Conservation (phyloP, 345 rosid genomes). For the Ceriops decandra region DNA sequence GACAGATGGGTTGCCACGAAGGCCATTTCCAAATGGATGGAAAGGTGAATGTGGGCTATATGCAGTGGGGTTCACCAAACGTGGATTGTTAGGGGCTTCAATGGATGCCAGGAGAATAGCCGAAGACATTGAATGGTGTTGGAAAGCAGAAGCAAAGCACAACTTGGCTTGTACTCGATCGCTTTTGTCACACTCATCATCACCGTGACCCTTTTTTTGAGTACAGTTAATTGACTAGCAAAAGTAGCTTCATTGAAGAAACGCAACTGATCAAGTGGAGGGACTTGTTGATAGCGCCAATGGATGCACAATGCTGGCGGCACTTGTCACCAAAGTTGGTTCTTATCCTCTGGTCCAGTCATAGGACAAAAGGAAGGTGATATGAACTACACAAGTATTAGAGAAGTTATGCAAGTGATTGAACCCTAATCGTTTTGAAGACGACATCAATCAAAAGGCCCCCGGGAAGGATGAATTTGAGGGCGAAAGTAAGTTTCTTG, state of each 20-base stretch:
- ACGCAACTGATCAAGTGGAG: conserved; percentile 1
- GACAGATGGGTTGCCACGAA: conserved; percentile 33
- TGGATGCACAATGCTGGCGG: conserved; percentile 8
- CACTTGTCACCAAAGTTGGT: conserved; percentile 7
- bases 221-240: background rate
- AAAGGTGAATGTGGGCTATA: conserved; percentile 32
- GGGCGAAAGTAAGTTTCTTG: conserved; percentile 2
- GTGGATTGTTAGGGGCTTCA: conserved; percentile 34
- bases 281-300: conserved; percentile 14
- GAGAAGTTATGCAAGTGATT: background rate
- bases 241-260: background rate
- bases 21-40: conserved; percentile 34
- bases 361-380: background rate
- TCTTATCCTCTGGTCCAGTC: conserved; percentile 24
- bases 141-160: conserved; percentile 24
- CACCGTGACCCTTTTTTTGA: background rate
- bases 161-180: conserved; percentile 20
- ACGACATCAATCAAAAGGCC: background rate
- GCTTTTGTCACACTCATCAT: conserved; percentile 16
- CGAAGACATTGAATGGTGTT: conserved; percentile 19
- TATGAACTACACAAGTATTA: background rate
- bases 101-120: conserved; percentile 32
- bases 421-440: conserved; percentile 6
- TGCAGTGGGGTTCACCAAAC: conserved; percentile 38
- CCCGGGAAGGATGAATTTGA: conserved; percentile 15